Conservation (phyloP, 2,329 filamentous ascomycete genomes). For the Cladobotryum mycophilum region DNA sequence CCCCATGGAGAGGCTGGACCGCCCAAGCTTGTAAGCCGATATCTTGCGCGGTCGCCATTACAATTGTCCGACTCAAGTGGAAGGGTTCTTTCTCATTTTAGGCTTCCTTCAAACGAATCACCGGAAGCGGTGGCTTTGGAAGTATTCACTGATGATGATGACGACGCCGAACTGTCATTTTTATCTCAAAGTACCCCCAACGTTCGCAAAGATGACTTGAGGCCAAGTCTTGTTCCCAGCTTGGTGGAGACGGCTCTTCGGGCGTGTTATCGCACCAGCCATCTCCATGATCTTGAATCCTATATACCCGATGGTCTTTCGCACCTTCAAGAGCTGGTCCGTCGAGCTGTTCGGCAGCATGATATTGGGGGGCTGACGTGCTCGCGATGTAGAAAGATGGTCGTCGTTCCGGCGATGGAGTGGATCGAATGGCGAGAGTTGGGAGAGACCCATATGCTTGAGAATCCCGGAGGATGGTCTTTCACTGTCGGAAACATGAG, state of each 20-base stretch:
- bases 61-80: slow-evolving; percentile 27
- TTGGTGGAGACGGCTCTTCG: slow-evolving; percentile 46
- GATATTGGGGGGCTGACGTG: slow-evolving; percentile 46
- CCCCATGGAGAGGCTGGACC: not conserved
- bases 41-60: slow-evolving; percentile 25
- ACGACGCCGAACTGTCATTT: slow-evolving; percentile 7
- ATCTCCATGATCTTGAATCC: slow-evolving; percentile 36
- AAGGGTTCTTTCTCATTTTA: slow-evolving; percentile 24
- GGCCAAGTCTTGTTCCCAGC: slow-evolving; percentile 37
- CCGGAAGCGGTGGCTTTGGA: slow-evolving; percentile 19
- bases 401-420: slow-evolving; percentile 46
- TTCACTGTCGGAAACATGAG: slow-evolving; percentile 17
- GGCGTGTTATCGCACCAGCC: slow-evolving; percentile 37
- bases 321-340: slow-evolving; percentile 35
- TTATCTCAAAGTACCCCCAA: slow-evolving; percentile 4
- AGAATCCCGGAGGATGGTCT: not conserved
- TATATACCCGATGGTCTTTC: slow-evolving; percentile 37
- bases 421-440: slow-evolving; percentile 59
- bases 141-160: not conserved
- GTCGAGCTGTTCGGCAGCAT: slow-evolving; percentile 34
- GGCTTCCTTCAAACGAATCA: slow-evolving; percentile 18
- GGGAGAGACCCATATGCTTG: slow-evolving; percentile 10
- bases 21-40: slow-evolving; percentile 19
- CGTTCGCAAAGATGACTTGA: slow-evolving; percentile 12
- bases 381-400: slow-evolving; percentile 42